A percentile compares a stretch with the other conserved stretches of the same genome.
Evolutionary conservation across 148 eudicot genomes (phyloP).

Genomic region (Heliosperma pusillum): DNA sequence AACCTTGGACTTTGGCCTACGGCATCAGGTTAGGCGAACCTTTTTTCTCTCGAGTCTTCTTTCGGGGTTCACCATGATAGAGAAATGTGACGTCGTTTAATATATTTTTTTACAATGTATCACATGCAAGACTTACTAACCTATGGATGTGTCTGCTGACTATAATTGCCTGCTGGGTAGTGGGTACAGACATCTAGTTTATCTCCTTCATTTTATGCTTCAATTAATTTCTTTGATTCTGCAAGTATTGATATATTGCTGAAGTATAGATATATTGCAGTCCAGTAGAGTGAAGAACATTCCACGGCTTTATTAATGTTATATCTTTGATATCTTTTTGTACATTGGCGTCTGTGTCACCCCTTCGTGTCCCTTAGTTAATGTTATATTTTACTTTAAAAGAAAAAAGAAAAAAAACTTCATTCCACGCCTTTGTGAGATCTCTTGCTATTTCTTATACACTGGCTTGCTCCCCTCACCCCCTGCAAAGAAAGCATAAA

Average conservation of each 20-base stretch:
- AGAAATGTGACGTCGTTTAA: not conserved
- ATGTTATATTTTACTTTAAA: no score
- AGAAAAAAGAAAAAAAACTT: no score
- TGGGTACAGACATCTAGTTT: not conserved
- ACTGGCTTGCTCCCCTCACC: not conserved
- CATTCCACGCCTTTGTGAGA: not conserved
- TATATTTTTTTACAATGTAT: not conserved
- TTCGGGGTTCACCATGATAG: not conserved
- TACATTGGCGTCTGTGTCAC: no score
- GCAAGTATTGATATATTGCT: conserved; percentile 6
- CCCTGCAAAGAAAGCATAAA: not conserved
- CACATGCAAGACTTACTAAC: not conserved
- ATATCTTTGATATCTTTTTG: no score
- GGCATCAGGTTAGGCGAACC: conserved; percentile 53
- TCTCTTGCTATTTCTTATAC: not conserved
- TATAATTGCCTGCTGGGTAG: not conserved
- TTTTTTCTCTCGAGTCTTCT: not conserved
- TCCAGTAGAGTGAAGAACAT: not conserved
- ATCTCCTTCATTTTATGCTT: not conserved
- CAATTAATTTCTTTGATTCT: not conserved
- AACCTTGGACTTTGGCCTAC: conserved; percentile 85
- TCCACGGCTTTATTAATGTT: no score
- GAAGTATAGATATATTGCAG: not conserved
- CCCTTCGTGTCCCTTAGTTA: no score
- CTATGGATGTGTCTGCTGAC: not conserved